Percentiles rank a stretch among this genome's conserved stretches.
These are phyloP conservation scores for Sarocladiaceae sp. DNA, from an alignment of 2,329 filamentous ascomycete genomes.

Conservation along the genomic window DNA sequence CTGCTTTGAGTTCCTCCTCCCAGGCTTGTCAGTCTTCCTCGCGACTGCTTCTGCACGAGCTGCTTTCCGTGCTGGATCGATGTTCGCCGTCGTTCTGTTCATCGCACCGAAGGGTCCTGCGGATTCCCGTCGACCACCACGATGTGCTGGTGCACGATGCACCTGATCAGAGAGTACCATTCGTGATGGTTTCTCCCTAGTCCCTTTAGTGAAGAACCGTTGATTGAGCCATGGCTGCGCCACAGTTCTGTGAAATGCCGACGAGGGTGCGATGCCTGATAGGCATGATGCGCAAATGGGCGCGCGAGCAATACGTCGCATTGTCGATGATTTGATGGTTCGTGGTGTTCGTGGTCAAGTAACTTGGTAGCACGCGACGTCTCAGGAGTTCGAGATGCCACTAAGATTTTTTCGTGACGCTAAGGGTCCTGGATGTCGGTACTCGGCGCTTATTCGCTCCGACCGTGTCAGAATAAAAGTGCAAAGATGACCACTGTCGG, in stretches of 20 bases:
- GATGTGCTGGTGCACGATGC: slow-evolving; percentile 31
- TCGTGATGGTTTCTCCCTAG: slow-evolving; percentile 41
- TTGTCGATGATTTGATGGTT: not conserved
- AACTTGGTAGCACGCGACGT: not conserved
- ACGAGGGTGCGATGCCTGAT: slow-evolving; percentile 10
- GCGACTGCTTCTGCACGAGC: slow-evolving; percentile 14
- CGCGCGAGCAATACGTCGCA: slow-evolving; percentile 8
- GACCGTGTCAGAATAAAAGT: not conserved
- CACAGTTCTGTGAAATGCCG: slow-evolving; percentile 6
- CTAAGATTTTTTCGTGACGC: slow-evolving; percentile 6
- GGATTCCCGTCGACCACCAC: slow-evolving; percentile 28
- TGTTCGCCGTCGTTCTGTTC: slow-evolving; percentile 48
- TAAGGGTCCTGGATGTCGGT: not conserved
- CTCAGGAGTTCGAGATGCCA: slow-evolving; percentile 1
- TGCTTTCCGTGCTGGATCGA: slow-evolving; percentile 22
- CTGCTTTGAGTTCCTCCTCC: slow-evolving; percentile 23
- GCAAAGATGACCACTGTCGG: not conserved
- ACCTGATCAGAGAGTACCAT: slow-evolving; percentile 57
- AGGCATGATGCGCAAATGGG: slow-evolving; percentile 21
- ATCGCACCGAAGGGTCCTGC: slow-evolving; percentile 50
- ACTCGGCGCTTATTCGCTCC: not conserved
- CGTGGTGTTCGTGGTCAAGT: not conserved
- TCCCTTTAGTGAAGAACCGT: slow-evolving; percentile 30
- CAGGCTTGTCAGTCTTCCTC: slow-evolving; percentile 18
- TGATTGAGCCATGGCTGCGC: slow-evolving; percentile 28